These are phyloP conservation scores for Melampsora larici-populina DNA, from an alignment of 1,284 basidiomycete genomes.

Conservation along the genomic window DNA sequence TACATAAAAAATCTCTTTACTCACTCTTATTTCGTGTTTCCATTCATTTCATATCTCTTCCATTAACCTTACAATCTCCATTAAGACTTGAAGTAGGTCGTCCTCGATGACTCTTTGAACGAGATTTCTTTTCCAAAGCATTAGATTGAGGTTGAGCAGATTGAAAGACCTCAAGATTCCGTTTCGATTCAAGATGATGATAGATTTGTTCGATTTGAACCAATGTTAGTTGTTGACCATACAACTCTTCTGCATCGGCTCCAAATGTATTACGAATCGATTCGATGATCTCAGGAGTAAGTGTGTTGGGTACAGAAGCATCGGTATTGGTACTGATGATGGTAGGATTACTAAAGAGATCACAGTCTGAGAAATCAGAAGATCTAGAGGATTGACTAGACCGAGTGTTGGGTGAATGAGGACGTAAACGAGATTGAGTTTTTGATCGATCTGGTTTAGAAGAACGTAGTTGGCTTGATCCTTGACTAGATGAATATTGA, in stretches of 20 bases:
- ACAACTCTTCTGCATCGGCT: neutral
- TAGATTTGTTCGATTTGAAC: slow-evolving; percentile 6
- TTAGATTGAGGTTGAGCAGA: too few species aligned
- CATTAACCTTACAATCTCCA: too few species aligned
- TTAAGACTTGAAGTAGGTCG: too few species aligned
- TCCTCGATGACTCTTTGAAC: too few species aligned
- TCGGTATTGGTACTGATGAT: neutral
- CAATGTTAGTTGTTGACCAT: neutral
- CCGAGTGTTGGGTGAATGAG: neutral
- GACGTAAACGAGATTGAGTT: neutral
- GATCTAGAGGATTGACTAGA: too few species aligned
- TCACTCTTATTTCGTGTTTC: too few species aligned
- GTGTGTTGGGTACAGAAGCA: neutral
- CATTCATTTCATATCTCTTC: too few species aligned
- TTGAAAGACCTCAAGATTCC: too few species aligned
- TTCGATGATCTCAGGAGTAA: slow-evolving; percentile 1
- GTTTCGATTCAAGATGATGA: neutral
- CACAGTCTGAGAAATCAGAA: too few species aligned
- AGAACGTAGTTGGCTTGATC: neutral
- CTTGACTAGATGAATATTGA: neutral
- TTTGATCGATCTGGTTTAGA: neutral
- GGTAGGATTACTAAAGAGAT: neutral
- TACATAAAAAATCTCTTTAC: too few species aligned
- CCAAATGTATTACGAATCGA: neutral
- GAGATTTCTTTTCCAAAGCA: too few species aligned